These are phyloP conservation scores for Hirsutella rhossiliensis DNA, from an alignment of 2,329 filamentous ascomycete species.

Conservation along the genomic window DNA sequence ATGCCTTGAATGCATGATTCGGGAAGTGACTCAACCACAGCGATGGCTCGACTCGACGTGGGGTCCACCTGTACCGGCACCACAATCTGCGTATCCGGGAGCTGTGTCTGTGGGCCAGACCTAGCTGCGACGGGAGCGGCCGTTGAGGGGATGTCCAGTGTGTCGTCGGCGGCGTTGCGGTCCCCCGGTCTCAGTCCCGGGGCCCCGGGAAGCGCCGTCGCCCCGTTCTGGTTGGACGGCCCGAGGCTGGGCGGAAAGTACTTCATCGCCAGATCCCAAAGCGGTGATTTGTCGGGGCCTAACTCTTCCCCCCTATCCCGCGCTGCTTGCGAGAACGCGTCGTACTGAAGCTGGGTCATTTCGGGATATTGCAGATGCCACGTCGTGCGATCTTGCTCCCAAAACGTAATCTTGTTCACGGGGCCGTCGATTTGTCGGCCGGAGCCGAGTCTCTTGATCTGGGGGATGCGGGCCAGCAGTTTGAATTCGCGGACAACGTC, in stretches of 20 bases:
- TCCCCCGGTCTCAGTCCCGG: constrained; percentile 11
- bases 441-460: constrained; percentile 34
- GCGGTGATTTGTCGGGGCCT: constrained; percentile 32
- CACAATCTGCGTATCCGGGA: constrained; percentile 21
- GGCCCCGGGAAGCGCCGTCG: constrained; percentile 1
- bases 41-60: constrained; percentile 36
- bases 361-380: constrained; percentile 53
- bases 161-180: constrained; percentile 13
- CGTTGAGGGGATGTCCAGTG: constrained; percentile 18
- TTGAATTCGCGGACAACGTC: constrained; percentile 29
- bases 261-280: constrained; percentile 47
- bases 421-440: constrained; percentile 46
- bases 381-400: constrained; percentile 41
- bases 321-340: constrained; percentile 42
- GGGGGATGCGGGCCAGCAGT: constrained; percentile 36
- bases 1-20: constrained; percentile 54
- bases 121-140: constrained; percentile 14
- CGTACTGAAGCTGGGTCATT: constrained; percentile 48
- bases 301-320: constrained; percentile 39
- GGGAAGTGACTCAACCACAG: constrained; percentile 51
- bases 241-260: constrained; percentile 37
- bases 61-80: constrained; percentile 20
- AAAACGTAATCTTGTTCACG: constrained; percentile 44
- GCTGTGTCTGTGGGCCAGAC: constrained; percentile 22
- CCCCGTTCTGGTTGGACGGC: background rate